phyloP scores from a whole-genome alignment of 768 basidiomycete genomes.

The Boletellus sp. region DNA sequence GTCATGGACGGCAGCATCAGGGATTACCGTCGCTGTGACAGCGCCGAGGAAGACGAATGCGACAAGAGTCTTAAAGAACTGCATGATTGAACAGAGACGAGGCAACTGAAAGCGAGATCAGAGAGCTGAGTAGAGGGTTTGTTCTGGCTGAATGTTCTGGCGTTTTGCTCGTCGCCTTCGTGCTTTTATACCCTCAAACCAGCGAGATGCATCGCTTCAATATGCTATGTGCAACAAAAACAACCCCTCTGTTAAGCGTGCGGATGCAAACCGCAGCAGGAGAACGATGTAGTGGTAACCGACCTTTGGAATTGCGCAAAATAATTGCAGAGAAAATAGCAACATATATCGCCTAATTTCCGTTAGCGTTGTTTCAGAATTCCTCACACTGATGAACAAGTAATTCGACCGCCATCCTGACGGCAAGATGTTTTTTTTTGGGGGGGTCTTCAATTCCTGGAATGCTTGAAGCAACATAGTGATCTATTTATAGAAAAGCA shows the following conservation, averaged over 20 bases:
- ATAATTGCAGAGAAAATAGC: background rate
- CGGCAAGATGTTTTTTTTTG: no score
- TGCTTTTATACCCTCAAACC: background rate
- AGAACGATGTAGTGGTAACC: background rate
- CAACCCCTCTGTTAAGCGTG: background rate
- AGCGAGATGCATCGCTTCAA: background rate
- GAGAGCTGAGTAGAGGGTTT: background rate
- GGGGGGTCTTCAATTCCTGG: no score
- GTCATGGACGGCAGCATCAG: background rate
- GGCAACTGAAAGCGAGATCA: background rate
- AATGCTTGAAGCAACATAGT: no score
- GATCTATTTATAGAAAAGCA: no score
- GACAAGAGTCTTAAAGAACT: background rate
- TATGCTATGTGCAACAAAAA: background rate
- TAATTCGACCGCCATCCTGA: no score
- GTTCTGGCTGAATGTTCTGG: background rate
- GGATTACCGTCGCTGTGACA: background rate
- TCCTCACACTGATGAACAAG: background rate
- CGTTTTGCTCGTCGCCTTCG: background rate
- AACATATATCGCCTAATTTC: background rate
- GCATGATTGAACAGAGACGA: slow-evolving; percentile 1
- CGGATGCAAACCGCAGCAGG: background rate
- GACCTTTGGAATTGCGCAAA: background rate
- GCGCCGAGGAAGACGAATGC: slow-evolving; percentile 2
- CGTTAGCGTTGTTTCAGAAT: background rate